Evolutionary conservation across 1,284 basidiomycete genomes (phyloP).

Genomic region (Puccinia triticina): DNA sequence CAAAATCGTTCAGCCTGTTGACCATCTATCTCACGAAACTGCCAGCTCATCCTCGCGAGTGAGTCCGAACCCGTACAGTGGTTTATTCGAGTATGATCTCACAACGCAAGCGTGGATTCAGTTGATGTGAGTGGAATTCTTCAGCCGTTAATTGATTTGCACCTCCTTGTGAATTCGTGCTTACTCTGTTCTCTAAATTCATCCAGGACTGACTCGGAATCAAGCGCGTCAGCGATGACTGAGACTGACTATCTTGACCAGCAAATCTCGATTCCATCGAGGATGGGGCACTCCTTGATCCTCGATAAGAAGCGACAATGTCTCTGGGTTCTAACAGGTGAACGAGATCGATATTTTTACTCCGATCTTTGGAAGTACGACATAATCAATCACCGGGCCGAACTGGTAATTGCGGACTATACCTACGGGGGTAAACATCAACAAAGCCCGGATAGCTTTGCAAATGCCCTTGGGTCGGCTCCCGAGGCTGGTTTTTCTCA

Average conservation of each 20-base stretch:
- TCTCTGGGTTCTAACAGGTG: constrained; percentile 48
- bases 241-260: background rate
- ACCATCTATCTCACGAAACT: constrained; percentile 68
- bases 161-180: background rate
- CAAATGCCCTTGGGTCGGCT: background rate
- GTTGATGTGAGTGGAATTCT: constrained; percentile 27
- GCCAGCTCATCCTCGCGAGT: constrained; percentile 63
- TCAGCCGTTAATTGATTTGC: background rate
- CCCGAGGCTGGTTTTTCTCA: constrained; percentile 50
- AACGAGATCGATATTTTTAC: constrained; percentile 43
- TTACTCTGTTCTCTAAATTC: background rate
- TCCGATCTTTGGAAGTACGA: constrained; percentile 45
- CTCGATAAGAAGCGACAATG: constrained; percentile 46
- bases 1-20: constrained; percentile 70
- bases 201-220: constrained; percentile 17
- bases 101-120: constrained; percentile 55
- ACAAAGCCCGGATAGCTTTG: background rate
- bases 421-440: background rate
- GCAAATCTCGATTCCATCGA: constrained; percentile 14
- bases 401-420: constrained; percentile 38
- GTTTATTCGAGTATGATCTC: constrained; percentile 38
- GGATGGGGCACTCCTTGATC: constrained; percentile 46
- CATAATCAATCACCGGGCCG: background rate
- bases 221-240: background rate
- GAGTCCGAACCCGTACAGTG: constrained; percentile 37